Evolutionary conservation across 192 early-diverging fungal species (phyloP).

Genomic region (Coemansia sp.): DNA sequence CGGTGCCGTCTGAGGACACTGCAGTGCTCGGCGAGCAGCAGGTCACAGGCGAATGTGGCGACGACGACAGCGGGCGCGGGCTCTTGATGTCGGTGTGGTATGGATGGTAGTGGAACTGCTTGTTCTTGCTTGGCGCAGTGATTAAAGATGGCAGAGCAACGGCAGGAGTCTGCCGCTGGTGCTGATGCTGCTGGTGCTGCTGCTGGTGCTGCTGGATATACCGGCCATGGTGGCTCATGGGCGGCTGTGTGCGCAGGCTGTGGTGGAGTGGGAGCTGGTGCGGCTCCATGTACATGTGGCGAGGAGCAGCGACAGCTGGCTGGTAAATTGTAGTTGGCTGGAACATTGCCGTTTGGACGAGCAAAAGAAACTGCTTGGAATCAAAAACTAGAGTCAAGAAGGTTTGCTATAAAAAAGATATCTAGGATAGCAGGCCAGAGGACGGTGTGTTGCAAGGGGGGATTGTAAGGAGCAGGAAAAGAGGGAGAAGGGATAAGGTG

Average conservation of each 20-base stretch:
- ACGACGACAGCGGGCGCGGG: neutral
- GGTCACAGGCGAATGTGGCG: neutral
- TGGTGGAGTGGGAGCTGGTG: slow-evolving; percentile 3
- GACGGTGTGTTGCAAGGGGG: neutral
- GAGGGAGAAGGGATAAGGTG: neutral
- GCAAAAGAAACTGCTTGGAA: neutral
- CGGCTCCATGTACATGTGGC: slow-evolving; percentile 28
- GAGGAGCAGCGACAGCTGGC: slow-evolving; percentile 11
- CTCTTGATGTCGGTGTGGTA: neutral
- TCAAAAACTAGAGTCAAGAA: neutral
- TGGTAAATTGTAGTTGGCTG: neutral
- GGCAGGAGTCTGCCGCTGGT: slow-evolving; percentile 5
- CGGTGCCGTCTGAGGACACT: slow-evolving; percentile 17
- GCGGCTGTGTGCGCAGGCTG: slow-evolving; percentile 4
- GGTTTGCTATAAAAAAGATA: neutral
- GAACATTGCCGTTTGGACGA: neutral
- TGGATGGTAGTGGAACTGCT: slow-evolving; percentile 3
- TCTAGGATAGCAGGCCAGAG: slow-evolving; percentile 1
- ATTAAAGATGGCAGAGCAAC: slow-evolving; percentile 12
- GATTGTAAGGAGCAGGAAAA: neutral
- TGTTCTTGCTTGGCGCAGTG: slow-evolving; percentile 1
- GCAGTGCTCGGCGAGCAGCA: slow-evolving; percentile 34
- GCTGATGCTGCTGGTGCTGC: slow-evolving; percentile 1
- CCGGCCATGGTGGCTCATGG: slow-evolving; percentile 5
- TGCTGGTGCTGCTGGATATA: slow-evolving; percentile 7